Conservation (phyloP, 345 rosid genomes). For the Isatis tinctoria region DNA sequence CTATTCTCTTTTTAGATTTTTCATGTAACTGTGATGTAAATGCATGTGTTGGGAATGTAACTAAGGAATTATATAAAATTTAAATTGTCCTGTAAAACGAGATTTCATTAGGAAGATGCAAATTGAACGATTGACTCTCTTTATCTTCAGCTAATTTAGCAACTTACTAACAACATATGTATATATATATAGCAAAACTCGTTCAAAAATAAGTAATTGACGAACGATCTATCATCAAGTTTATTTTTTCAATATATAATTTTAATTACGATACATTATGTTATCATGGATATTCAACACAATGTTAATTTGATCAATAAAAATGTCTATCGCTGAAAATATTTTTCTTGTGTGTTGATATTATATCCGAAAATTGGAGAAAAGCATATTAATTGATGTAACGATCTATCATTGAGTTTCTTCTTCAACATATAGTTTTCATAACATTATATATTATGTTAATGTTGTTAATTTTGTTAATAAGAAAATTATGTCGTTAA, state of each 20-base stretch:
- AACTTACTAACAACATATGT: not conserved
- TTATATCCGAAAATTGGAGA: too few relatives aligned
- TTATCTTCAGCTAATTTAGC: not conserved
- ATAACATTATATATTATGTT: not conserved
- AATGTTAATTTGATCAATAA: too few relatives aligned
- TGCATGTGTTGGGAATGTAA: not conserved
- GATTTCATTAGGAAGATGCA: not conserved
- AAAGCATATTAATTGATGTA: not conserved
- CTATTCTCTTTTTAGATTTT: not conserved
- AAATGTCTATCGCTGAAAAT: too few relatives aligned
- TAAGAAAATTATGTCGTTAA: not conserved
- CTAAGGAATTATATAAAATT: too few relatives aligned
- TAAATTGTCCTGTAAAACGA: not conserved
- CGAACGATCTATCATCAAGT: too few relatives aligned
- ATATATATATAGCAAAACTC: too few relatives aligned
- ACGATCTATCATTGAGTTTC: not conserved
- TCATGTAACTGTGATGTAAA: not conserved
- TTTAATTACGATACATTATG: too few relatives aligned
- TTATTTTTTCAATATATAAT: too few relatives aligned
- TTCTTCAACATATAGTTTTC: not conserved
- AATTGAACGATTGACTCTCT: not conserved
- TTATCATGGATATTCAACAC: too few relatives aligned
- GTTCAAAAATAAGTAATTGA: too few relatives aligned
- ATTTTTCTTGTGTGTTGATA: too few relatives aligned
- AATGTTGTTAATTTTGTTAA: not conserved